Base-by-base conservation (phyloP, 352 stramenopile species). In the Pythium plurisporium region DNA sequence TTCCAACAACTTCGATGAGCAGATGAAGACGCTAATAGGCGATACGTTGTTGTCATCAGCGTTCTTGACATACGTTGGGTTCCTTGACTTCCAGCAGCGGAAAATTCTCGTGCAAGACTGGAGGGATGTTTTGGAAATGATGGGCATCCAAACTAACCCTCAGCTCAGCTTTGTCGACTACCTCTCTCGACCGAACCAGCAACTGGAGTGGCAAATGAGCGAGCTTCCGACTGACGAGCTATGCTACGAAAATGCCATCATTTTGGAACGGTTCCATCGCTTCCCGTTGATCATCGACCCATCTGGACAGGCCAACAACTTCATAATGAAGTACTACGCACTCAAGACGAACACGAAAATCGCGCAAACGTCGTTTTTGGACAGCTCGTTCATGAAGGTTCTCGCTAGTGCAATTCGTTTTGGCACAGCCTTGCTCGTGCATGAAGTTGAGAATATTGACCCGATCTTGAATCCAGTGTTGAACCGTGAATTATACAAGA, bases 371-470 rank as follows among this genome's bases (percentile, higher is more conserved):
- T 99, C 96, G 27, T 99, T 99, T 74, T 73, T 99, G 49, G 97
- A 99, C 67, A 97, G 95, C 38, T 96, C 91, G 8, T 99, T 99
- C 78, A 98, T 99, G 82, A 99, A 99, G 71, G 98, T 98, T n/a
- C 75, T 99, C 20, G 96, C 96, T n/a, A 98, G 95, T 64, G 96
- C 97, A 25, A 97, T 99, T 74, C 96, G 98, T 36, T 99, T 99
- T 69, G 98, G 98, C 34, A 99, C 95, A 25, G 94, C 97, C 31
- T 75, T 99, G 30, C 70, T 99, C 12, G 97, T 99, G 23, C 95
- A 99, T 63, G 98, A 99, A 71, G 97, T 99, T 19, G 97, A 99
- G 67, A 98, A 96, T 48, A 96, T 99, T 43, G 98, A 99, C 72
- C 97, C 98, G 42, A 96, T 99, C 27, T 64, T 99, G 52, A 99